Evolutionary conservation across 163 green algal species (phyloP), one percentile per base, ranked within the genome.

Genomic region (Chlorella variabilis): DNA sequence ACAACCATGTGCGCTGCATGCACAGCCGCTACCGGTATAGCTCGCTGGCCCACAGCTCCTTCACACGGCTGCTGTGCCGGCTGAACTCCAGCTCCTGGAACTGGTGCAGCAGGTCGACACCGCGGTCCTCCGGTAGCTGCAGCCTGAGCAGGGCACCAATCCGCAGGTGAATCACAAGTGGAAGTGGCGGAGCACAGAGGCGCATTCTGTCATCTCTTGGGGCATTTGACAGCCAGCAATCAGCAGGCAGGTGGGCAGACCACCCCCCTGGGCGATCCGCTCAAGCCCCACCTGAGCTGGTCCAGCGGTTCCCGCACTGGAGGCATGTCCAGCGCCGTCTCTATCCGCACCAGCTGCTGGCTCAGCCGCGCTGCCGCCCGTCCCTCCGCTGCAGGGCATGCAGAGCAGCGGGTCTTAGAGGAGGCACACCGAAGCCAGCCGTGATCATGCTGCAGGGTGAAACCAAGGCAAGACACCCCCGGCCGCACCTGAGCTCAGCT

Each of bases 341-440:
- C 63, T 20, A 94, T 90, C 29, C 75, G 83, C 18, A 94, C 89
- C 39, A 94, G 78, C 48, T 87, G 62, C 71, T 78, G 87, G 66
- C 81, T 85, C 38, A 94, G 86, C 49, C 51, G 75, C 21, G 89
- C 91, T 23, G 84, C 82, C 17, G 81, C 82, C 6, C 45, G 51
- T 23, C 82, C 89, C 71, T 91, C 80, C 3, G 33, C 38, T 80
- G 73, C 73, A 61, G 5, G 15, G 20, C 18, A n/a, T 4, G 15
- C 13, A n/a, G n/a, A n/a, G n/a, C n/a, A n/a, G n/a, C n/a, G n/a
- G n/a, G n/a, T n/a, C n/a, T n/a, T 62, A n/a, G 51, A n/a, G 51
- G 20, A 62, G 51, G 20, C 4, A 62, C 51, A 29, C 7, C 9
- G 4, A 62, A 62, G 51, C 21, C 18, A 62, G 51, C 51, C 51